A percentile compares a stretch with the other conserved stretches of the same genome.
These are phyloP conservation scores for Tubosaeta brunneosetosa DNA, from an alignment of 768 basidiomycete genomes.

Conservation along the genomic window DNA sequence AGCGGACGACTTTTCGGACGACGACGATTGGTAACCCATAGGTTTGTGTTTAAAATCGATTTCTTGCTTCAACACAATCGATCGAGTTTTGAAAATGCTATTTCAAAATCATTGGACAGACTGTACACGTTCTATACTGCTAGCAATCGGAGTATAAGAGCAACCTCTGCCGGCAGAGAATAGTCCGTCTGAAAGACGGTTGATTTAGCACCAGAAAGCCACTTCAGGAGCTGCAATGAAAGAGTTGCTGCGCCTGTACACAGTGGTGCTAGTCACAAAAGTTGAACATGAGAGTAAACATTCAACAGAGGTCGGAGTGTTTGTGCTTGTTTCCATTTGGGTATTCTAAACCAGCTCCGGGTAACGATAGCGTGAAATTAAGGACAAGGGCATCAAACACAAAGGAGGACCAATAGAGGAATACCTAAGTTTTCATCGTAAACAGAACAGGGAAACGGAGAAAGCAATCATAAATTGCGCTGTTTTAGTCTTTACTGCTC, in stretches of 20 bases:
- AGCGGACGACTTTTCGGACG: slow-evolving; percentile 25
- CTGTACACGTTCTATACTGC: neutral
- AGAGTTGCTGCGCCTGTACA: slow-evolving; percentile 30
- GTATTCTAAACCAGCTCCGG: slow-evolving; percentile 3
- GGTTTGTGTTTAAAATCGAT: neutral
- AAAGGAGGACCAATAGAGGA: slow-evolving; percentile 29
- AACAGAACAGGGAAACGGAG: slow-evolving; percentile 15
- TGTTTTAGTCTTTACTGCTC: slow-evolving; percentile 41
- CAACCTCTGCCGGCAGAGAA: neutral
- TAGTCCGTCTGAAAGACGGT: slow-evolving; percentile 4
- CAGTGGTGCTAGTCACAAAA: slow-evolving; percentile 22
- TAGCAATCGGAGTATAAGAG: neutral
- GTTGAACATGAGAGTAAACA: neutral
- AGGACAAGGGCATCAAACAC: slow-evolving; percentile 25
- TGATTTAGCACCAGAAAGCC: slow-evolving; percentile 26
- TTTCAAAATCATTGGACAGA: neutral
- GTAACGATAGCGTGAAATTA: slow-evolving; percentile 33
- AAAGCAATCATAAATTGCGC: slow-evolving; percentile 17
- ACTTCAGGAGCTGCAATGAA: slow-evolving; percentile 31
- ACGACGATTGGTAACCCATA: slow-evolving; percentile 22
- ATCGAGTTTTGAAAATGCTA: neutral
- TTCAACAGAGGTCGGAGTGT: neutral
- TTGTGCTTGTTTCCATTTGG: slow-evolving; percentile 9
- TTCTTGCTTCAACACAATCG: neutral
- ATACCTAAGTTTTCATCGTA: slow-evolving; percentile 35